phyloP scores from a whole-genome alignment of 1,139 yeast genomes.

The Magnusiomyces paraingens region DNA sequence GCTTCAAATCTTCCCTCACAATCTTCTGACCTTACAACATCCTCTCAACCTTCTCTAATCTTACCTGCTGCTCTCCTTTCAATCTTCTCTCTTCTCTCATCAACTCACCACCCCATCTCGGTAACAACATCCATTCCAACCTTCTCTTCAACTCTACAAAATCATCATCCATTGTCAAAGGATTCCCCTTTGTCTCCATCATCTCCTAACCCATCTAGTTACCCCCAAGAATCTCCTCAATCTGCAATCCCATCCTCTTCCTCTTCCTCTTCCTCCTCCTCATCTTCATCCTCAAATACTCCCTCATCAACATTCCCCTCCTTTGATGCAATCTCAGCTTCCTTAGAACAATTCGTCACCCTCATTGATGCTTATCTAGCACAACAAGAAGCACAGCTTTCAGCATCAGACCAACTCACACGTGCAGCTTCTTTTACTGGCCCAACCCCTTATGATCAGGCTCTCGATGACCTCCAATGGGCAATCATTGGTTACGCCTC shows the following conservation, averaged over 20 bases:
- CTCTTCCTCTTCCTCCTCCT: no score
- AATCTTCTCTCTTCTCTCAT: neutral
- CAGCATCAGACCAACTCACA: neutral
- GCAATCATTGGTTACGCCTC: conserved; percentile 19
- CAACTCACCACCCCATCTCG: neutral
- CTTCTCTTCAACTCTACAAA: no score
- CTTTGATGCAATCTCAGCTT: neutral
- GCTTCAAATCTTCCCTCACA: neutral
- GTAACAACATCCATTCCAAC: no score
- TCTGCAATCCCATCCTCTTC: no score
- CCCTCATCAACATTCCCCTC: conserved; percentile 1
- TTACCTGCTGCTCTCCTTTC: neutral
- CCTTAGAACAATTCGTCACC: neutral
- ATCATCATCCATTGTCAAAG: no score
- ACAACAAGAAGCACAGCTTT: neutral
- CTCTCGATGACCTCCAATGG: conserved; percentile 12
- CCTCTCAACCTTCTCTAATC: neutral
- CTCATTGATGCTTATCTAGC: neutral
- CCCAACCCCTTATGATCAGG: neutral
- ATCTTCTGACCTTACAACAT: neutral
- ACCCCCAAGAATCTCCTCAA: no score
- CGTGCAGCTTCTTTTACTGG: neutral
- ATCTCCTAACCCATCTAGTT: no score
- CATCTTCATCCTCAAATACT: neutral
- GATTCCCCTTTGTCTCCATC: no score